These are phyloP conservation scores for Rhynchosporium agropyri DNA, from an alignment of 2,329 filamentous ascomycete genomes.

Conservation along the genomic window DNA sequence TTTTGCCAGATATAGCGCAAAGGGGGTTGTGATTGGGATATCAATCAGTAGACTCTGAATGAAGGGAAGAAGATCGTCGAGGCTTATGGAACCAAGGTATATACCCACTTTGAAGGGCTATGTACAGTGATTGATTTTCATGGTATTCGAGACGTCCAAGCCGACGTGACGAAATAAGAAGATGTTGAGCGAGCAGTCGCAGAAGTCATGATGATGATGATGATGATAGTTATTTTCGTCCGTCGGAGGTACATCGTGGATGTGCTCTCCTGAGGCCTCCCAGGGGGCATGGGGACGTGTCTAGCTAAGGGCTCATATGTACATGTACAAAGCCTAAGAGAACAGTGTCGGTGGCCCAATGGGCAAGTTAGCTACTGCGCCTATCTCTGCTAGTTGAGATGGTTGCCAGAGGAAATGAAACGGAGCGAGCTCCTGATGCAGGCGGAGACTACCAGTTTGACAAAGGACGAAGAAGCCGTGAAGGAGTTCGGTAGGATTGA, in stretches of 20 bases:
- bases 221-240: no score
- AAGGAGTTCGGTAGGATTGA: constrained; percentile 26
- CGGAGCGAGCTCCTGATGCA: no score
- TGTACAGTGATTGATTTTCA: neutral
- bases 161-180: constrained; percentile 27
- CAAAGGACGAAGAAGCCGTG: constrained; percentile 10
- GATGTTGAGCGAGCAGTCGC: constrained; percentile 24
- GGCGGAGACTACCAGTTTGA: no score
- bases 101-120: neutral
- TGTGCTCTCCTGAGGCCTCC: no score
- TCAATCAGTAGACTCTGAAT: constrained; percentile 19
- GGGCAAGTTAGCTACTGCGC: no score
- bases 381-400: no score
- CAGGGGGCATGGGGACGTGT: no score
- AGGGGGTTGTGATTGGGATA: constrained; percentile 24
- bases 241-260: no score
- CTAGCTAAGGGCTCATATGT: no score
- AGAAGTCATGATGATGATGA: constrained; percentile 11
- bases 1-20: constrained; percentile 24
- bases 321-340: no score
- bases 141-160: constrained; percentile 22
- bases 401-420: no score
- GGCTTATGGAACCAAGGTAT: constrained; percentile 22
- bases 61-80: constrained; percentile 26
- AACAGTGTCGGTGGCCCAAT: no score